Evolutionary conservation across 2,329 filamentous ascomycete species (phyloP).

Genomic region (Paecilomyces dactylethromorphus): DNA sequence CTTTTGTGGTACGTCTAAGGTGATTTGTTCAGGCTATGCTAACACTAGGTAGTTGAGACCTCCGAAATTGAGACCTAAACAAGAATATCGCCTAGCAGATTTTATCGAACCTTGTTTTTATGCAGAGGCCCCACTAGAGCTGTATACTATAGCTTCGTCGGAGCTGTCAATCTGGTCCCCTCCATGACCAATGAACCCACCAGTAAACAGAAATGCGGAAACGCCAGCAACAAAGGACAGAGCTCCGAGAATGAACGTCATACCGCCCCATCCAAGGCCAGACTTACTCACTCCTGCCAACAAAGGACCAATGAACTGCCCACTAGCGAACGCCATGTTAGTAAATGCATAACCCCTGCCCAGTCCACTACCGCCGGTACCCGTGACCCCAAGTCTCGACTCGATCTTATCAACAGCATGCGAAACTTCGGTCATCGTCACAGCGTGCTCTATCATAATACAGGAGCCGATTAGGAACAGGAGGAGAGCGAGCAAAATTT

Average conservation of each 20-base stretch:
- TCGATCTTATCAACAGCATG: not conserved
- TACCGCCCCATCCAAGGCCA: slow-evolving; percentile 1
- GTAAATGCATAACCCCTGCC: slow-evolving; percentile 3
- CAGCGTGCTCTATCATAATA: not conserved
- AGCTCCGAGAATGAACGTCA: slow-evolving; percentile 2
- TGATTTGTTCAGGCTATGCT: too few species aligned
- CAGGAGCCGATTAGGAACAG: not conserved
- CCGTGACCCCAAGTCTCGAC: not conserved
- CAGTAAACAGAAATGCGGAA: not conserved
- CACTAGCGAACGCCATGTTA: slow-evolving; percentile 5
- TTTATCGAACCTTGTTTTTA: not conserved
- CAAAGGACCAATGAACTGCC: slow-evolving; percentile 1
- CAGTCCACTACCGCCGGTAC: not conserved
- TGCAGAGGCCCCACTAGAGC: not conserved
- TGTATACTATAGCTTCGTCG: not conserved
- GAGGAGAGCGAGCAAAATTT: not conserved
- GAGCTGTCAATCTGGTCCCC: not conserved
- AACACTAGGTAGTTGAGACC: not conserved
- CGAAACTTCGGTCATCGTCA: not conserved
- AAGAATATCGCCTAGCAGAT: not conserved
- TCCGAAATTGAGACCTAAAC: not conserved
- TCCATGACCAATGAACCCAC: not conserved
- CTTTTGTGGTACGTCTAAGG: too few species aligned
- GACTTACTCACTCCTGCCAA: not conserved
- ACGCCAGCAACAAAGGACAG: not conserved